Conservation (phyloP, 2,329 filamentous ascomycete species). For the Claviceps humidiphila region DNA sequence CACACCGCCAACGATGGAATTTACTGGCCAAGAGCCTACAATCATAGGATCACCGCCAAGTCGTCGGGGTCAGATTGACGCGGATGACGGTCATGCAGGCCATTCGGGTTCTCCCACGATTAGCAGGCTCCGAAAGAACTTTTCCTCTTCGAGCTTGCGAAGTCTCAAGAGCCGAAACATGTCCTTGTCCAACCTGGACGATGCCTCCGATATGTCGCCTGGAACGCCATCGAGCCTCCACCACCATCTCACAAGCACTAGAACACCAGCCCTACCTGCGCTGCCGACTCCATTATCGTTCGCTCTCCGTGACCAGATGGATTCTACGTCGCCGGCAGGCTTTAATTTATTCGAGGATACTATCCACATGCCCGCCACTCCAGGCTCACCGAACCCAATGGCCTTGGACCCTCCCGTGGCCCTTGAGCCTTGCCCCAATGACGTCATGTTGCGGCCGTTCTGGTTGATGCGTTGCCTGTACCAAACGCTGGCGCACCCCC, state of each 20-base stretch:
- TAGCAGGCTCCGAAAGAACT: slow-evolving; percentile 46
- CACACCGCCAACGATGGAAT: slow-evolving; percentile 4
- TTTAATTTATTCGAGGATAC: slow-evolving; percentile 74
- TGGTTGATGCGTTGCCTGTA: slow-evolving; percentile 95
- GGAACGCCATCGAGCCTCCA: slow-evolving; percentile 60
- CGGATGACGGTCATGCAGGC: slow-evolving; percentile 24
- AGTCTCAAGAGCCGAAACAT: slow-evolving; percentile 64
- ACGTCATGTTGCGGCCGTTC: slow-evolving; percentile 82
- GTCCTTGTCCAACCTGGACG: slow-evolving; percentile 49
- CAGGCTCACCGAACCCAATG: slow-evolving; percentile 53
- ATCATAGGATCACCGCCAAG: slow-evolving; percentile 18
- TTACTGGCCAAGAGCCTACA: slow-evolving; percentile 6
- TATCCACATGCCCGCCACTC: slow-evolving; percentile 53
- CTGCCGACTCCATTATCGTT: slow-evolving; percentile 55
- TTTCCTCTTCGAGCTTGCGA: slow-evolving; percentile 55
- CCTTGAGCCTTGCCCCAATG: slow-evolving; percentile 82
- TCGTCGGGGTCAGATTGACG: slow-evolving; percentile 19
- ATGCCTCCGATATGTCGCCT: slow-evolving; percentile 54
- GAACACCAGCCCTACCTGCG: slow-evolving; percentile 38
- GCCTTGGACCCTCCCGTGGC: slow-evolving; percentile 56
- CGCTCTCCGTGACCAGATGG: slow-evolving; percentile 44
- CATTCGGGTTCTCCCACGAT: slow-evolving; percentile 41
- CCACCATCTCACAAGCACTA: slow-evolving; percentile 47
- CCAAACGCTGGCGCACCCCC: slow-evolving; percentile 80
- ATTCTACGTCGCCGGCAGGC: slow-evolving; percentile 49